Base-by-base conservation (phyloP, 2,329 filamentous ascomycete genomes). In the Westerdykella sp. region DNA sequence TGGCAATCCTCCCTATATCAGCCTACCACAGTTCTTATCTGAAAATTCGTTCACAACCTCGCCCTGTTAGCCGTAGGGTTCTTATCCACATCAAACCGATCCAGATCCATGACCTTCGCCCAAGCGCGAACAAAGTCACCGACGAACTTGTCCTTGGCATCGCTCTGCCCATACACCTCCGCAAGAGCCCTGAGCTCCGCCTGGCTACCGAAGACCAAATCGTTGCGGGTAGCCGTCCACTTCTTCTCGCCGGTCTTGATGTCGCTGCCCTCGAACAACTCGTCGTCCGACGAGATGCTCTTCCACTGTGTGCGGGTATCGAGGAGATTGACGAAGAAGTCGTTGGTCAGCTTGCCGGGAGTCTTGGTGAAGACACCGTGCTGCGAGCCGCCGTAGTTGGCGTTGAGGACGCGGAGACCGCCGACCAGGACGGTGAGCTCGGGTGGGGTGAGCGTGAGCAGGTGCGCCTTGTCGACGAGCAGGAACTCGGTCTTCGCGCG, bases 251-350 rank as follows among this genome's bases (percentile, higher is more conserved):
- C 82, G 13, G 75, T 77, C 72, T 81, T 81, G 63, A 79, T 80
- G 69, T 87, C 81, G 12, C 69, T 57, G 30, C 82, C 84, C 48
- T 80, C 76, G 65, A 77, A 88, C 40, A 74, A 43, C 55, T 87
- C 83, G 28, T 68, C 51, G 40, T 48, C 68, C n/a, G 55, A 52
- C 44, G 70, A 69, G 32, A 69, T 69, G 0, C 76, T 57, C 69
- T 79, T 80, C 85, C 85, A 89, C 16, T 68, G 72, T 6, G 77
- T 85, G 65, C 68, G 70, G 56, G 75, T 78, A 58, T 87, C 84
- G 18, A 90, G 77, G 1, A 90, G 73, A 70, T 89, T 88, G 67
- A 86, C 77, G 60, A 90, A 90, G 76, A 87, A 90, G 70, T 89
- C 85, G 67, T 85, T 88, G 59, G 80, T 85, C 56, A 90, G 73